Base-by-base conservation (phyloP, 805 yeast genomes). In the Saturnispora sanitii region DNA sequence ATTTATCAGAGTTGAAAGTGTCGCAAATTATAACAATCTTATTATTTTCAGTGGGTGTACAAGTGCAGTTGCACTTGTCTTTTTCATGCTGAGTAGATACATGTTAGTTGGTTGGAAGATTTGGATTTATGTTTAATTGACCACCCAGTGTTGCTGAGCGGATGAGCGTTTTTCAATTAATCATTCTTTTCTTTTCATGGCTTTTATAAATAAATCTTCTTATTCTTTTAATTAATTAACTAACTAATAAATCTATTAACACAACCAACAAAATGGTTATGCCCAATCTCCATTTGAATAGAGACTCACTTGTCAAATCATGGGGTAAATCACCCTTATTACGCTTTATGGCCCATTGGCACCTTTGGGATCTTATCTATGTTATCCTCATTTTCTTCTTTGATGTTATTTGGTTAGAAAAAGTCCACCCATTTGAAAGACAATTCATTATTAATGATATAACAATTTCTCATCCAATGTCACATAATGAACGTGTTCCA, bases 381-480 rank as follows among this genome's bases (percentile, higher is more conserved):
- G 48, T 50, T 2, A 17, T 49, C 3, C 6, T 50, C 2, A 40
- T 59, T 13, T 40, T 45, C 27, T 6, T 45, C 1, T 35, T 56
- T 4, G 62, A 57, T 34, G 47, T 40, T 44, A 20, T 51, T 15
- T 48, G 49, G 33, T 54, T 61, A 31, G 60, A 58, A 33, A 45
- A 36, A 2, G 55, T 57, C 11, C 53, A 64, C 27, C 96, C 96
- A 1, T 82, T 82, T 55, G 75, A 84, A 55, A 70, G 95, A 52
- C 85, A 80, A 52, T 90, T 90, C 56, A 71, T 66, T 38, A 61
- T 88, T 41, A 77, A 78, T 54, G 96, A 90, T 62, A 56, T 77
- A 32, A 73, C 90, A 0, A 74, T 90, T 30, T 75, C 79, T 38
- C 94, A 85, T 58, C 96, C 96, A 1, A 78, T 72, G 57, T 82